phyloP scores from a whole-genome alignment of 495 filamentous ascomycete genomes.

The Penicillium goetzii region DNA sequence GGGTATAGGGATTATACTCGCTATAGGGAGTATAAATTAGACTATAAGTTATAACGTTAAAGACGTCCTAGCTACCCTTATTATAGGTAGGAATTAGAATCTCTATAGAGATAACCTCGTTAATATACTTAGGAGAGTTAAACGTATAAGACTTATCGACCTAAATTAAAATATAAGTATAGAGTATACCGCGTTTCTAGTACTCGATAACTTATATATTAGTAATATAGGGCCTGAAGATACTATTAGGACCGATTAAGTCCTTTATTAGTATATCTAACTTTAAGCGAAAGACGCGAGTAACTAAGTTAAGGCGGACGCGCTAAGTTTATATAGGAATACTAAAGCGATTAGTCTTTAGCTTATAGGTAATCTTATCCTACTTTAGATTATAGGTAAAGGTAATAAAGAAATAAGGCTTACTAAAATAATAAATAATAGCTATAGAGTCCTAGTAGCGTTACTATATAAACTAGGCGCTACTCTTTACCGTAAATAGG shows the following conservation, averaged over 20 bases:
- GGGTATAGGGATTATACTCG: background rate
- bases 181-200: constrained; percentile 3
- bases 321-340: background rate
- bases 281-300: background rate
- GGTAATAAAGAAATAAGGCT: constrained; percentile 4
- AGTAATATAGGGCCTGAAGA: background rate
- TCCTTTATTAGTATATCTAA: background rate
- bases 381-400: background rate
- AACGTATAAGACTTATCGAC: background rate
- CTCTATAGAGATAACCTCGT: background rate
- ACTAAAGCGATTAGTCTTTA: background rate
- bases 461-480: background rate
- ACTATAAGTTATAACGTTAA: background rate
- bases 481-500: background rate
- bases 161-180: constrained; percentile 10
- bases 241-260: background rate
- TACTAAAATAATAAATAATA: background rate
- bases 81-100: background rate
- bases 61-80: background rate
- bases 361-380: background rate
- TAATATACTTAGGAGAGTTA: background rate
- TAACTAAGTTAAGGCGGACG: background rate
- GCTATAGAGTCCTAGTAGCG: constrained; percentile 1
- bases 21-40: background rate
- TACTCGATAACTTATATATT: constrained; percentile 1